Conservation (phyloP, 2,329 filamentous ascomycete species). For the Hypoxylon sp. region DNA sequence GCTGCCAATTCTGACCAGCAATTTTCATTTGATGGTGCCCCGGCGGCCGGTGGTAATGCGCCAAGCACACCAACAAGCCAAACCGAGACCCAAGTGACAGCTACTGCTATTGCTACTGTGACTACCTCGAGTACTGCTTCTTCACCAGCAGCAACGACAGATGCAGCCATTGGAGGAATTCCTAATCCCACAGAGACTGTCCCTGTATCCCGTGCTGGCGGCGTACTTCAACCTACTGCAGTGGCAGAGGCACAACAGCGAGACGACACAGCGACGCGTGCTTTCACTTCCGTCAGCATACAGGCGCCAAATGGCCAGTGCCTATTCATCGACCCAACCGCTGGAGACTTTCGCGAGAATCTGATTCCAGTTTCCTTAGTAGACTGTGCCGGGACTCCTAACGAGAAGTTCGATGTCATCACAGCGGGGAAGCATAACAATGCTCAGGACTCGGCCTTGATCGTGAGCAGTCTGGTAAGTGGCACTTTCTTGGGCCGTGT, state of each 20-base stretch:
- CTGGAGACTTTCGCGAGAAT: constrained; percentile 69
- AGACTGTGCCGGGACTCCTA: constrained; percentile 61
- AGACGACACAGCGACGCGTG: constrained; percentile 63
- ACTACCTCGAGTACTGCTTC: constrained; percentile 9
- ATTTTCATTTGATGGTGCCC: constrained; percentile 56
- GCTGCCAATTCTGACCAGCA: constrained; percentile 59
- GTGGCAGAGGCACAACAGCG: constrained; percentile 65
- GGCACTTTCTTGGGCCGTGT: neutral
- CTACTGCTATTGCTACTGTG: constrained; percentile 17
- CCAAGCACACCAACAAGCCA: constrained; percentile 5
- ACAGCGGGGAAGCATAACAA: constrained; percentile 66
- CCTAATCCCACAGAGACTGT: constrained; percentile 60
- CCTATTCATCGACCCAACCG: constrained; percentile 66
- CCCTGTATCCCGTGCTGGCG: constrained; percentile 66
- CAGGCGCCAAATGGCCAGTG: constrained; percentile 65
- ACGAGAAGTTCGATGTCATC: constrained; percentile 67
- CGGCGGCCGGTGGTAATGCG: constrained; percentile 20
- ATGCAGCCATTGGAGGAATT: constrained; percentile 40
- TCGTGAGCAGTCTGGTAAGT: constrained; percentile 64
- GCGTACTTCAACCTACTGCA: constrained; percentile 64
- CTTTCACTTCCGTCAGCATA: constrained; percentile 63
- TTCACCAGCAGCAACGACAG: constrained; percentile 10
- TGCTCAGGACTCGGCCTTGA: constrained; percentile 58
- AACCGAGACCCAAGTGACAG: constrained; percentile 10
- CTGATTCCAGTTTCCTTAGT: constrained; percentile 65